Conservation (phyloP, 2,329 filamentous ascomycete species). For the Rhynchosporium secalis region DNA sequence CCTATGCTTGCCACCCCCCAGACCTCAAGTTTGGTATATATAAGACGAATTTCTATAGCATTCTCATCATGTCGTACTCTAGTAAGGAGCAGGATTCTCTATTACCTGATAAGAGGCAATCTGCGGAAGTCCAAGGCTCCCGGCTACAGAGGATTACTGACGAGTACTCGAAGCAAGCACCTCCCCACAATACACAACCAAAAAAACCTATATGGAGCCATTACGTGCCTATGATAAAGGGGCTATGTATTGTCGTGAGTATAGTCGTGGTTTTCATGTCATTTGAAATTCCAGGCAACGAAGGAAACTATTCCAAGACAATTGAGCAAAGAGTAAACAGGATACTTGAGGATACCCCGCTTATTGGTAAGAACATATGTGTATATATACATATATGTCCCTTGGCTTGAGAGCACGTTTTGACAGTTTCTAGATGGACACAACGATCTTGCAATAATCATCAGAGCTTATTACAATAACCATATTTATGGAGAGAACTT, state of each 20-base stretch:
- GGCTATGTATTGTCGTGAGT: constrained; percentile 23
- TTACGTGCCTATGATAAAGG: constrained; percentile 20
- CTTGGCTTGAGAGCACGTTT: neutral
- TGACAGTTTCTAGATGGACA: constrained; percentile 68
- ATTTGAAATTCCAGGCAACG: constrained; percentile 14
- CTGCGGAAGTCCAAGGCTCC: constrained; percentile 36
- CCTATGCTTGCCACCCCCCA: too few relatives aligned
- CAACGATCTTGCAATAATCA: constrained; percentile 77
- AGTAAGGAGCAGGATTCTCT: constrained; percentile 39
- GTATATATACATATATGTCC: neutral
- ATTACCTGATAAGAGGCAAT: constrained; percentile 31
- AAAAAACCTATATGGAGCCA: constrained; percentile 6
- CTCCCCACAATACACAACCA: neutral
- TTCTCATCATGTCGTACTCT: constrained; percentile 25
- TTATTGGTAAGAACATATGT: constrained; percentile 45
- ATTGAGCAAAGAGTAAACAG: constrained; percentile 43
- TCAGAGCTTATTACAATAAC: constrained; percentile 69
- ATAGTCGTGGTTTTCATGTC: constrained; percentile 24
- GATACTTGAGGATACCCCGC: constrained; percentile 48
- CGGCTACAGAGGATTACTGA: constrained; percentile 31
- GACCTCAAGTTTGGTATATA: neutral
- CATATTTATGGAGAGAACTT: constrained; percentile 76
- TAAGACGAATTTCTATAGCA: neutral
- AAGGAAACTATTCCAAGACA: constrained; percentile 27
- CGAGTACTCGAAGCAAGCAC: constrained; percentile 4